These are phyloP conservation scores for Opeltia flavorubescens DNA, from an alignment of 495 filamentous ascomycete species.

Conservation along the genomic window DNA sequence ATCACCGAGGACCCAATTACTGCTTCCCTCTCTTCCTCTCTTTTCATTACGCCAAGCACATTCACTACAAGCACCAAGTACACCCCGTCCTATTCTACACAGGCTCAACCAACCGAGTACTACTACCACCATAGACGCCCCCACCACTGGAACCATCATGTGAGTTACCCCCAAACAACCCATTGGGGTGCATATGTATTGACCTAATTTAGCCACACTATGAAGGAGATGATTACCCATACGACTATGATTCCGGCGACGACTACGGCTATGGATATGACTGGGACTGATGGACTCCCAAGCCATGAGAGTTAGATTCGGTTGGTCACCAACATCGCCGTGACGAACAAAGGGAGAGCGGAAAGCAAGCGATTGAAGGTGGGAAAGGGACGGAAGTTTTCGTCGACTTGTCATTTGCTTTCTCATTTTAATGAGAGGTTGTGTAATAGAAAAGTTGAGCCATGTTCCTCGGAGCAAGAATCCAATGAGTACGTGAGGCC, in stretches of 20 bases:
- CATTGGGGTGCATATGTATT: no score
- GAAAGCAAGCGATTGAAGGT: neutral
- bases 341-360: neutral
- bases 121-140: slow-evolving; percentile 1
- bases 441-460: neutral
- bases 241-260: slow-evolving; percentile 1
- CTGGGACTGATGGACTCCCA: neutral
- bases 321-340: neutral
- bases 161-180: no score
- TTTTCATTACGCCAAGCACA: neutral
- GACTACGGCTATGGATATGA: neutral
- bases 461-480: no score
- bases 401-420: no score
- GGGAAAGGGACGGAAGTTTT: neutral
- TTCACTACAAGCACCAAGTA: neutral
- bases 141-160: neutral
- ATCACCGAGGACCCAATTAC: neutral
- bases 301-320: neutral
- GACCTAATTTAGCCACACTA: no score
- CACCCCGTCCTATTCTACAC: neutral
- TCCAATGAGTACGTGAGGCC: no score
- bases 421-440: neutral
- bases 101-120: slow-evolving; percentile 1
- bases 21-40: neutral
- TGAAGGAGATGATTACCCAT: neutral